Evolutionary conservation across 495 filamentous ascomycete species (phyloP).

Genomic region (Xylaria venustula): DNA sequence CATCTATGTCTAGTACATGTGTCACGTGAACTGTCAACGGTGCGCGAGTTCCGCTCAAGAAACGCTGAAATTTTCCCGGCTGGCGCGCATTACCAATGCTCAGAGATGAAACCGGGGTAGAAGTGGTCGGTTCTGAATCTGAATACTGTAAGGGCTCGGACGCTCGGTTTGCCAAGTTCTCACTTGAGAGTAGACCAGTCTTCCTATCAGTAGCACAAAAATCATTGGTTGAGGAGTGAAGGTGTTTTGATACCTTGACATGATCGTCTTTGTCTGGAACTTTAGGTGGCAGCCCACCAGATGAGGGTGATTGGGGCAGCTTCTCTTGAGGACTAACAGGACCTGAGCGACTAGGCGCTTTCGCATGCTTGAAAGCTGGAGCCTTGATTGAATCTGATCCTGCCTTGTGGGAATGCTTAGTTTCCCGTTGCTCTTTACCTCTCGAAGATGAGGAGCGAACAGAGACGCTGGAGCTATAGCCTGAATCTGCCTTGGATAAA

Average conservation of each 20-base stretch:
- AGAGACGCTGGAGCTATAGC: constrained; percentile 55
- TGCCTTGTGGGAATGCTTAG: neutral
- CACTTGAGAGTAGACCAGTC: neutral
- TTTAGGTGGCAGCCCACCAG: neutral
- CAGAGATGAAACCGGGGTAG: neutral
- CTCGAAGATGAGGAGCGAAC: constrained; percentile 41
- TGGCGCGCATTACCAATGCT: constrained; percentile 38
- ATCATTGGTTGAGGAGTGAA: neutral
- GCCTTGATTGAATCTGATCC: neutral
- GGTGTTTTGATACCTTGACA: neutral
- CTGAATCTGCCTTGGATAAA: constrained; percentile 54
- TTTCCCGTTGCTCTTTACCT: constrained; percentile 1
- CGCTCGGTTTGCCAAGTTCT: neutral
- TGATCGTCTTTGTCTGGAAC: neutral
- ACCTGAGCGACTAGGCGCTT: neutral
- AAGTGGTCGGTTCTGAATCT: neutral
- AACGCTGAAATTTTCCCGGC: constrained; percentile 37
- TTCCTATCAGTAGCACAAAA: neutral
- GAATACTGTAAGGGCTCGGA: neutral
- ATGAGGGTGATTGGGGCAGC: neutral
- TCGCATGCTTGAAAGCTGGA: neutral
- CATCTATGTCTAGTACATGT: constrained; percentile 27
- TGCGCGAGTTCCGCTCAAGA: constrained; percentile 37
- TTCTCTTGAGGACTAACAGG: neutral
- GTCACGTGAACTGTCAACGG: constrained; percentile 30